These are phyloP conservation scores for Maudiozyma barnettii DNA, from an alignment of 805 yeast genomes.

Conservation along the genomic window DNA sequence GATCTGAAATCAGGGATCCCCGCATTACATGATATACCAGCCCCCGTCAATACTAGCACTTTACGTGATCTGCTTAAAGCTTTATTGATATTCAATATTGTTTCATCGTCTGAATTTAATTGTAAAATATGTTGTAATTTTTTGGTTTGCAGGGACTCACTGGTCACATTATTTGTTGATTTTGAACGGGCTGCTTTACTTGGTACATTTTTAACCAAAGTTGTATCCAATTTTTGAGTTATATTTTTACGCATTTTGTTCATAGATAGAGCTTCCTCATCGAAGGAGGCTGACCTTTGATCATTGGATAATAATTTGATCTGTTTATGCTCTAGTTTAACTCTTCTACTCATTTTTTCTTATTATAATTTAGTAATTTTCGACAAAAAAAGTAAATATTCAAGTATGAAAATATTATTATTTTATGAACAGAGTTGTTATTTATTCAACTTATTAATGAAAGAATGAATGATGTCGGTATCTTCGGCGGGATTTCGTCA, in stretches of 20 bases:
- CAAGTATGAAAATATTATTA: too few species aligned
- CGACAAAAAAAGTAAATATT: too few species aligned
- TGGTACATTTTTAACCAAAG: background rate
- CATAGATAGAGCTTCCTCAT: slow-evolving; percentile 6
- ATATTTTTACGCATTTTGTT: slow-evolving; percentile 5
- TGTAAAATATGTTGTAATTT: slow-evolving; percentile 10
- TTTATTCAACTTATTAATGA: too few species aligned
- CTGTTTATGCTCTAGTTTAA: background rate
- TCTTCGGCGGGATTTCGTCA: too few species aligned
- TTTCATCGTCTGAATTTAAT: slow-evolving; percentile 9
- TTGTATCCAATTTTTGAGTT: background rate
- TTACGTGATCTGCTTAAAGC: slow-evolving; percentile 31
- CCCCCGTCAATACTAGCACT: slow-evolving; percentile 77
- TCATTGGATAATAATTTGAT: slow-evolving; percentile 2
- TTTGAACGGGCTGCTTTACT: slow-evolving; percentile 1
- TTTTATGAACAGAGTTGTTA: too few species aligned
- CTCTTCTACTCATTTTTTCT: background rate
- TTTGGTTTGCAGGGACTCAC: slow-evolving; percentile 8
- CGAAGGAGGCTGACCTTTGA: slow-evolving; percentile 9
- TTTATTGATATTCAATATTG: slow-evolving; percentile 21
- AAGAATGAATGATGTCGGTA: too few species aligned
- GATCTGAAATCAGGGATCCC: slow-evolving; percentile 96
- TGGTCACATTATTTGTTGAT: background rate
- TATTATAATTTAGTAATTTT: background rate
- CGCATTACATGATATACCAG: slow-evolving; percentile 93